phyloP scores from a whole-genome alignment of 2,329 filamentous ascomycete genomes.

The Scedosporium minutisporum region DNA sequence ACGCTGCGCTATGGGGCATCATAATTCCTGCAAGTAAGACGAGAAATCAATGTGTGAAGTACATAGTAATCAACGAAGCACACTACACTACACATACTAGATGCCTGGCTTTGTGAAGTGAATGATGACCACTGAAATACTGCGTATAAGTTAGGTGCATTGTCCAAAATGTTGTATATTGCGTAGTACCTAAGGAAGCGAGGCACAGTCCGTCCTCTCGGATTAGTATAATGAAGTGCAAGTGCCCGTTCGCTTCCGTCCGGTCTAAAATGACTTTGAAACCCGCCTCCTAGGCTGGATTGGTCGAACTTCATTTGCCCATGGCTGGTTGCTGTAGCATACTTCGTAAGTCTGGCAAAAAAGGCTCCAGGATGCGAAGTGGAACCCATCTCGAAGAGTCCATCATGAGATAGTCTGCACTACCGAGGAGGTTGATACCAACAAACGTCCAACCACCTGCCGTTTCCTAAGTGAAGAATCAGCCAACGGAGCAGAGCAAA shows the following conservation, averaged over 20 bases:
- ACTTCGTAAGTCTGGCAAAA: not conserved
- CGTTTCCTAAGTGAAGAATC: not conserved
- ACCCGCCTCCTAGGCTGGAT: not conserved
- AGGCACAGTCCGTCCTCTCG: too few relatives aligned
- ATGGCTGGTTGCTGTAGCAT: not conserved
- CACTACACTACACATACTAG: too few relatives aligned
- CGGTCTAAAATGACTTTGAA: not conserved
- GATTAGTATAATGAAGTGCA: not conserved
- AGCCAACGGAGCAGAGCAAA: not conserved
- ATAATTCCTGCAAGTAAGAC: not conserved
- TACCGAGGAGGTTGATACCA: not conserved
- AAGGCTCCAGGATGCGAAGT: not conserved
- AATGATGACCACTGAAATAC: too few relatives aligned
- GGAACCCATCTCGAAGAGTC: not conserved
- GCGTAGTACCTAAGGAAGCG: too few relatives aligned
- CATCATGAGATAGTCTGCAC: not conserved
- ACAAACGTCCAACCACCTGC: not conserved
- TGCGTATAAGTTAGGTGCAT: too few relatives aligned
- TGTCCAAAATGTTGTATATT: too few relatives aligned
- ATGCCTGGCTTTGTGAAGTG: not conserved
- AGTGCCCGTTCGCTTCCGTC: not conserved
- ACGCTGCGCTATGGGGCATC: not conserved
- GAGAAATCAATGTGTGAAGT: not conserved
- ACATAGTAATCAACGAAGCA: too few relatives aligned
- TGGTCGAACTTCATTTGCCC: not conserved